Percentiles rank a stretch among this genome's conserved stretches.
Evolutionary conservation across 179 eudicot genomes (phyloP).

Genomic region (Corrigiola litoralis): DNA sequence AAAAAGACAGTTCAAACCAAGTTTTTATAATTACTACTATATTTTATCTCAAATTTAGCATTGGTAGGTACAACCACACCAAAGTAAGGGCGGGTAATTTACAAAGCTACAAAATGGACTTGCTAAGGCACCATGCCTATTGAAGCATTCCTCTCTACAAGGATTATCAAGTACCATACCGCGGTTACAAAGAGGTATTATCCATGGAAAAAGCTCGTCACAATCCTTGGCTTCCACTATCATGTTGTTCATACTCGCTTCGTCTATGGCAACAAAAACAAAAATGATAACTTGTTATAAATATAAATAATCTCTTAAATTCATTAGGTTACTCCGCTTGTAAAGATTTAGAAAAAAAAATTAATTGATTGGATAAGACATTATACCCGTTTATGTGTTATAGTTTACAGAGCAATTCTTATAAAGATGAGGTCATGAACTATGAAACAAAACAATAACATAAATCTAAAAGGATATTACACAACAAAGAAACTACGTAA

Average conservation of each 20-base stretch:
- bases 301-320: too few relatives aligned
- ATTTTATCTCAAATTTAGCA: not conserved
- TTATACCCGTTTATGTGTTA: too few relatives aligned
- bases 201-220: slow-evolving; percentile 5
- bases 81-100: not conserved
- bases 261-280: not conserved
- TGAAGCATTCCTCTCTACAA: not conserved
- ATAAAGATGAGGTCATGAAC: too few relatives aligned
- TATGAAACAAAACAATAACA: too few relatives aligned
- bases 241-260: not conserved
- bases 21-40: too few relatives aligned
- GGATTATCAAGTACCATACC: not conserved
- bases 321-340: too few relatives aligned
- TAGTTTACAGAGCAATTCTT: too few relatives aligned
- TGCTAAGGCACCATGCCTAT: not conserved
- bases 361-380: too few relatives aligned
- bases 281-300: not conserved
- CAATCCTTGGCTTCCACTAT: slow-evolving; percentile 11
- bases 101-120: not conserved
- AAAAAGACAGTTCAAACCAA: too few relatives aligned
- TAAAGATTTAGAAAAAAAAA: too few relatives aligned
- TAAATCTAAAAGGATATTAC: too few relatives aligned
- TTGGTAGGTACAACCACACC: slow-evolving; percentile 2
- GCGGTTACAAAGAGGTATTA: not conserved
- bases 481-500: too few relatives aligned